Evolutionary conservation across 371 early-diverging fungal species (phyloP), one percentile per base, ranked within the genome.

Genomic region (Mortierella sp.): DNA sequence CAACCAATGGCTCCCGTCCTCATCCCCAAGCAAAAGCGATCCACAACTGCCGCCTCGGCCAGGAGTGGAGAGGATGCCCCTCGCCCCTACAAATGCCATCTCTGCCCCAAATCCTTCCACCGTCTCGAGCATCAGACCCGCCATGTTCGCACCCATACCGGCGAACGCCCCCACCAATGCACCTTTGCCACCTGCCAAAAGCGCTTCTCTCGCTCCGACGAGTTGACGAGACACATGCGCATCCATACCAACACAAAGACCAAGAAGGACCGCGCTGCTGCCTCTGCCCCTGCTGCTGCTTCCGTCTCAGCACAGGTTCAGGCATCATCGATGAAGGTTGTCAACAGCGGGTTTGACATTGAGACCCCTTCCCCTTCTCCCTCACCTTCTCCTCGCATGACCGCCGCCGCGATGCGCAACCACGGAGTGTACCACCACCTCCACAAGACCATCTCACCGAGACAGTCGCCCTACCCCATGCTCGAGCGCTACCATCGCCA

Each of bases 121-220:
- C 91, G 96, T 26, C 90, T 94, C 48, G 96, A 95, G 86, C 96
- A 95, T 83, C 94, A 94, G 86, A 95, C 95, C 19, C 92, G 97
- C 59, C 97, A 98, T 87, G 93, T 95, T 80, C 94, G 96, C 83
- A 97, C 96, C 21, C 98, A 97, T 80, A 97, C 98, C 6, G 97
- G 97, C 50, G 98, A 98, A 87, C 95, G 94, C 69, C 97, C 98
- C 10, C 95, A 94, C 87, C 93, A 92, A 74, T 98, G 98, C 88
- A 92, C 92, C 13, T 93, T 92, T 76, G 87, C 90, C 48, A 92
- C 92, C 57, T 98, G 98, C 82, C 92, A 91, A 72, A 97, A 96
- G 87, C 91, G 94, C 11, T 98, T 98, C 89, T 95, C 96, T 37
- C 93, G 97, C 46, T 95, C 96, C 16, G 98, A 98, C 87, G 97